phyloP scores from a whole-genome alignment of 2,329 filamentous ascomycete species.

The Ceratocystis diversiconidia region DNA sequence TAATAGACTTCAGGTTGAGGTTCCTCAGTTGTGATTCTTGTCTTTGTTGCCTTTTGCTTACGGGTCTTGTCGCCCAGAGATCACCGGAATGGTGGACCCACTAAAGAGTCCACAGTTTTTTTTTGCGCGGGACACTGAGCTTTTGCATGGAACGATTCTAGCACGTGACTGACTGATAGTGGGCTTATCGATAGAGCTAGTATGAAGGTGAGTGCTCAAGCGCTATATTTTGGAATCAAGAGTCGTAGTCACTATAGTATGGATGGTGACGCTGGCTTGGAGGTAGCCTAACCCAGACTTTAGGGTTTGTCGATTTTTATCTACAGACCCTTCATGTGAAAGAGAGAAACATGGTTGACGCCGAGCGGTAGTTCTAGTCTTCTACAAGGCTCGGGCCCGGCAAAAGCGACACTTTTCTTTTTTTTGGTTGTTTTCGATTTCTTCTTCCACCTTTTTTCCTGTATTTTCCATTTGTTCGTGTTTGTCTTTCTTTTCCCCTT shows the following conservation, averaged over 20 bases:
- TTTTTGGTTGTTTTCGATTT: no score
- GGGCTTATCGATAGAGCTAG: neutral
- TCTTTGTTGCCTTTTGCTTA: neutral
- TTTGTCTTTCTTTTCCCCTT: neutral
- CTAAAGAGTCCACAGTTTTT: neutral
- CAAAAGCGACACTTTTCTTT: no score
- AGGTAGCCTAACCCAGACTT: no score
- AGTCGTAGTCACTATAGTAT: no score
- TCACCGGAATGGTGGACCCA: neutral
- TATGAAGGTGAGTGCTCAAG: no score
- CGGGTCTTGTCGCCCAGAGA: constrained; percentile 1
- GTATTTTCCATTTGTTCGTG: neutral
- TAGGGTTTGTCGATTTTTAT: neutral
- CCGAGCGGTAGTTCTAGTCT: no score
- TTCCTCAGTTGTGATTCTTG: neutral
- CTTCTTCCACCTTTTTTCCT: neutral
- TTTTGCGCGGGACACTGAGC: neutral
- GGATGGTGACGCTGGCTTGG: no score
- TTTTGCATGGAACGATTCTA: neutral
- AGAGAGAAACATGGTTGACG: neutral
- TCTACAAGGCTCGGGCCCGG: no score
- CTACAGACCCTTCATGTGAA: neutral
- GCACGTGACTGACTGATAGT: neutral
- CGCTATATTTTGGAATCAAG: no score
- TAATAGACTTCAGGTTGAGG: no score